These are phyloP conservation scores for Brettanomyces naardenensis DNA, from an alignment of 805 yeast genomes.

Conservation along the genomic window DNA sequence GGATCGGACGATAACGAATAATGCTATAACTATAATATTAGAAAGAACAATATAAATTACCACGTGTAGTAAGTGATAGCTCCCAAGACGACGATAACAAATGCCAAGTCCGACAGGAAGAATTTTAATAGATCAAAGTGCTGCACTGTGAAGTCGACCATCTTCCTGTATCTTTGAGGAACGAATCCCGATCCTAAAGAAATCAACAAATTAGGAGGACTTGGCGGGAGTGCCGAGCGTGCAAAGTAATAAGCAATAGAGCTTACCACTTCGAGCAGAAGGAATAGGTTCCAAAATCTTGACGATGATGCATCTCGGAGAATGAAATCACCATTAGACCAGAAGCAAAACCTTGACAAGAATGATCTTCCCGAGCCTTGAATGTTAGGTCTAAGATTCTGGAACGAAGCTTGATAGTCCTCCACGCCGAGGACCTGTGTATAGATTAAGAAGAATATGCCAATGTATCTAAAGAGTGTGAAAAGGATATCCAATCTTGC, in stretches of 20 bases:
- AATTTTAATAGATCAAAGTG: constrained; percentile 21
- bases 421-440: constrained; percentile 1
- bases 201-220: constrained; percentile 11
- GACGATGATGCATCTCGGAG: constrained; percentile 5
- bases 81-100: constrained; percentile 21
- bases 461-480: constrained; percentile 7
- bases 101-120: constrained; percentile 20
- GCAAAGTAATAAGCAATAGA: constrained; percentile 11
- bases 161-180: constrained; percentile 12
- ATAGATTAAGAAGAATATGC: constrained; percentile 5
- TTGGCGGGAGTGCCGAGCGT: constrained; percentile 10
- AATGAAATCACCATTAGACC: constrained; percentile 8
- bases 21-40: too few relatives aligned
- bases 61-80: constrained; percentile 11
- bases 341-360: constrained; percentile 5
- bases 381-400: constrained; percentile 5
- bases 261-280: constrained; percentile 14
- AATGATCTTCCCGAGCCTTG: constrained; percentile 3
- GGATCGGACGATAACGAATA: constrained; percentile 44
- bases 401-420: constrained; percentile 4
- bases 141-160: constrained; percentile 12
- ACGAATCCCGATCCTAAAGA: constrained; percentile 16
- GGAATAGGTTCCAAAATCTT: constrained; percentile 18
- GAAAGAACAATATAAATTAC: neutral
- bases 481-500: constrained; percentile 1